phyloP scores from a whole-genome alignment of 768 basidiomycete species.

The Tulasnella sp. region DNA sequence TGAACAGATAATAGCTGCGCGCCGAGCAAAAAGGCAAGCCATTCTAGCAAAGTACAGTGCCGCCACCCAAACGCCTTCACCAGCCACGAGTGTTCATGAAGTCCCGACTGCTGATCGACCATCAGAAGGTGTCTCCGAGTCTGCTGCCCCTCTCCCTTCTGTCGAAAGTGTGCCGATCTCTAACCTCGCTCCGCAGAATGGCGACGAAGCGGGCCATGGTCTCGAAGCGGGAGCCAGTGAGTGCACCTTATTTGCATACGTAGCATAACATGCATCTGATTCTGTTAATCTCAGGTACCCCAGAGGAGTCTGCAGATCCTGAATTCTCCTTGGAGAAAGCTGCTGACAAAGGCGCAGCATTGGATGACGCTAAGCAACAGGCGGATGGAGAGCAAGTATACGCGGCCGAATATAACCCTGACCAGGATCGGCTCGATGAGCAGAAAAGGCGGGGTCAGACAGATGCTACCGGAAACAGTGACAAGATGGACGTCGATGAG shows the following conservation, averaged over 20 bases:
- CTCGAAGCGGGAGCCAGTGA: conserved; percentile 18
- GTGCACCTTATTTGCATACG: neutral
- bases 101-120: conserved; percentile 63
- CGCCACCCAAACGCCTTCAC: conserved; percentile 46
- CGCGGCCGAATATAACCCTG: conserved; percentile 92
- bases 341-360: conserved; percentile 66
- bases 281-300: conserved; percentile 36
- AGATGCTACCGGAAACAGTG: conserved; percentile 45
- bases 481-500: conserved; percentile 45
- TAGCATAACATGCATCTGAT: conserved; percentile 35
- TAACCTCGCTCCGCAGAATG: conserved; percentile 63
- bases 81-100: conserved; percentile 36
- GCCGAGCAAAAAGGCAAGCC: conserved; percentile 71
- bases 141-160: conserved; percentile 59
- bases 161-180: conserved; percentile 52
- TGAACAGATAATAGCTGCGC: conserved; percentile 66
- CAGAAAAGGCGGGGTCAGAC: conserved; percentile 69
- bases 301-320: conserved; percentile 34
- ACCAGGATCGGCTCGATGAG: conserved; percentile 80
- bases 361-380: conserved; percentile 51
- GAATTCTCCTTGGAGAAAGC: conserved; percentile 38
- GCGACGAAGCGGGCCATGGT: conserved; percentile 48
- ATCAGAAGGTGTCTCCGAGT: conserved; percentile 59
- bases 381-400: conserved; percentile 69
- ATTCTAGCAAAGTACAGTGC: conserved; percentile 73